phyloP scores from a whole-genome alignment of 352 stramenopile genomes.

The Phytopythium vexans region DNA sequence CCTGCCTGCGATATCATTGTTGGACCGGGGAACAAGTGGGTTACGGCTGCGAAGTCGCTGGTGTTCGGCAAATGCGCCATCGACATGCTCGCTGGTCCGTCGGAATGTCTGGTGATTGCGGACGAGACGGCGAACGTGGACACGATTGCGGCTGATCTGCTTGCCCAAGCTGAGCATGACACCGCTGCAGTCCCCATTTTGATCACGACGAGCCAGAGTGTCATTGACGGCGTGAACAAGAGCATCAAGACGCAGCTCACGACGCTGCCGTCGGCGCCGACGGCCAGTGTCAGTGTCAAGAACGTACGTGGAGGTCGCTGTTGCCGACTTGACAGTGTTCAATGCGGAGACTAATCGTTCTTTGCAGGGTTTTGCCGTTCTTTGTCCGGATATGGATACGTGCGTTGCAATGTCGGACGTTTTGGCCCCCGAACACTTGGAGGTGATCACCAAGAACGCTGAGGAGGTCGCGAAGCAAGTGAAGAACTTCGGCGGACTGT shows the following conservation, averaged over 20 bases:
- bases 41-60: constrained; percentile 98
- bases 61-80: constrained; percentile 97
- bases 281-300: constrained; percentile 56
- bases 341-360: not conserved
- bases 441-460: constrained; percentile 89
- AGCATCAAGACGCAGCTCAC: constrained; percentile 73
- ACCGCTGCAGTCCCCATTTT: constrained; percentile 96
- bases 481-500: constrained; percentile 89
- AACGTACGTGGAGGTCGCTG: constrained; percentile 28
- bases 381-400: constrained; percentile 63
- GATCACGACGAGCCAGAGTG: constrained; percentile 82
- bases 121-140: constrained; percentile 84
- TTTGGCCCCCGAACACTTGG: constrained; percentile 84
- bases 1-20: constrained; percentile 97
- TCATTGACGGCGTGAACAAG: constrained; percentile 91
- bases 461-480: constrained; percentile 80
- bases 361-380: constrained; percentile 66
- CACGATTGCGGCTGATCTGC: constrained; percentile 73
- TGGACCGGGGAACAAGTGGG: constrained; percentile 98
- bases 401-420: constrained; percentile 86
- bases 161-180: constrained; percentile 95
- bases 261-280: constrained; percentile 63
- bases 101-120: constrained; percentile 97
- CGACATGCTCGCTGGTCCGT: constrained; percentile 98
- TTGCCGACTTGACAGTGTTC: not conserved